Evolutionary conservation across 257 asterid species (phyloP), one percentile per base, ranked within the genome.

Genomic region (Solanum clarkiae): DNA sequence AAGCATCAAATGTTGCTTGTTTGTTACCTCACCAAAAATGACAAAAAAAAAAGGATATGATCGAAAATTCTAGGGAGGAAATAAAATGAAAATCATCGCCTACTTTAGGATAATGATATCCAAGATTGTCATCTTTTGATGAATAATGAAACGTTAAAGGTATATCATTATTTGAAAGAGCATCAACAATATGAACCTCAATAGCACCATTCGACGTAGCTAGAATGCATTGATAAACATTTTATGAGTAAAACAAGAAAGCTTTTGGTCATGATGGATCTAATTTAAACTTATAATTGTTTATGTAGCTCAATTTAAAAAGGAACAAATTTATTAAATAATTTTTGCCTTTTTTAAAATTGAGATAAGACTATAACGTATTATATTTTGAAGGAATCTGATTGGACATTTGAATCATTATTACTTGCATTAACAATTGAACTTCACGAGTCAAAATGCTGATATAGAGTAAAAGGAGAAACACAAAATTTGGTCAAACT

Each of bases 1-100:
- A 69, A 69, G 36, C 26, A 16, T 32, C 53, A 69, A 69, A 69
- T 0, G 0, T 1, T 4, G 14, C 15, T 69, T 71, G 29, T 18
- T 71, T 71, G 16, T 40, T 42, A 42, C 18, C 80, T 55, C 80
- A 71, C 80, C 80, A 71, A 44, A 71, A 71, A 69, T 69, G 77
- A 17, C 51, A 36, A 69, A 69, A 69, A 14, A 14, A 69, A 69
- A 40, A 69, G 51, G 2, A 24, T 36, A 17, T 1, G 77, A 1
- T 1, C 47, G 0, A 32, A 32, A 2, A 15, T 0, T 5, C 4
- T 0, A 6, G 49, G 47, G 8, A 3, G 0, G 6, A 69, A 69
- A 3, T 9, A 69, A 69, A 69, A 17, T 40, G 14, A 40, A 68
- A 69, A 36, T 69, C 51, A 0, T 36, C 51, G 0, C 49, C 49